These are phyloP conservation scores for Phytophthora multivora DNA, from an alignment of 352 stramenopile species.

Conservation along the genomic window DNA sequence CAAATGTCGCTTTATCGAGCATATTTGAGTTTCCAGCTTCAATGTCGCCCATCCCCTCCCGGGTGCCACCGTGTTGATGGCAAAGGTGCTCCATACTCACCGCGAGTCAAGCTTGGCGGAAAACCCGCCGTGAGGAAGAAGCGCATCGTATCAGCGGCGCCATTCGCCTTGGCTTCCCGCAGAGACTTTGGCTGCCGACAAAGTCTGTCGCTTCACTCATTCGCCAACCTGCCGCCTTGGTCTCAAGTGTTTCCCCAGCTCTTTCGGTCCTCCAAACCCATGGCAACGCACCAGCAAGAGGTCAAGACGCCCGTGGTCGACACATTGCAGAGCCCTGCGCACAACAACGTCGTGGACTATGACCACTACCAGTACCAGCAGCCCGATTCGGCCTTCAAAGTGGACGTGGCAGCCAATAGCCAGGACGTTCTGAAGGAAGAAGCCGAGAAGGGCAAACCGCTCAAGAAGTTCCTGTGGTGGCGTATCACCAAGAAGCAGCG, in stretches of 20 bases:
- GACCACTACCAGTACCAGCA: constrained; percentile 39
- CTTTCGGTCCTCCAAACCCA: background rate
- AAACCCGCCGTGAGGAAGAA: constrained; percentile 31
- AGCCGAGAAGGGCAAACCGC: constrained; percentile 28
- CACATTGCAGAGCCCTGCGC: constrained; percentile 28
- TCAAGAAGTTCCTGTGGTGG: constrained; percentile 63
- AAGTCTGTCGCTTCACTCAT: constrained; percentile 13
- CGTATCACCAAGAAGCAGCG: constrained; percentile 58
- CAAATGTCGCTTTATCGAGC: too few relatives aligned
- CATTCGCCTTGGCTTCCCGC: constrained; percentile 8
- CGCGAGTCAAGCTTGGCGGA: constrained; percentile 7
- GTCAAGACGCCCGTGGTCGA: constrained; percentile 33
- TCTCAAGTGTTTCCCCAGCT: constrained; percentile 4
- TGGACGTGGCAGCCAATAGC: constrained; percentile 27
- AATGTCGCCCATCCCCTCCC: constrained; percentile 19
- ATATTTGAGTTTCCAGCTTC: constrained; percentile 5
- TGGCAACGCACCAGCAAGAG: constrained; percentile 31
- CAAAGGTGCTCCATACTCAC: constrained; percentile 13
- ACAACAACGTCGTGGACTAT: constrained; percentile 19
- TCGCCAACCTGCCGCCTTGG: constrained; percentile 31
- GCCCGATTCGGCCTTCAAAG: constrained; percentile 36
- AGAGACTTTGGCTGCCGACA: background rate
- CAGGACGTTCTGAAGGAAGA: constrained; percentile 34
- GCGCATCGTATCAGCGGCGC: constrained; percentile 10
- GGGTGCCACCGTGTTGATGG: constrained; percentile 23